Evolutionary conservation across 176 grass and related monocot genomes (phyloP).

Genomic region (Ensete glaucum): DNA sequence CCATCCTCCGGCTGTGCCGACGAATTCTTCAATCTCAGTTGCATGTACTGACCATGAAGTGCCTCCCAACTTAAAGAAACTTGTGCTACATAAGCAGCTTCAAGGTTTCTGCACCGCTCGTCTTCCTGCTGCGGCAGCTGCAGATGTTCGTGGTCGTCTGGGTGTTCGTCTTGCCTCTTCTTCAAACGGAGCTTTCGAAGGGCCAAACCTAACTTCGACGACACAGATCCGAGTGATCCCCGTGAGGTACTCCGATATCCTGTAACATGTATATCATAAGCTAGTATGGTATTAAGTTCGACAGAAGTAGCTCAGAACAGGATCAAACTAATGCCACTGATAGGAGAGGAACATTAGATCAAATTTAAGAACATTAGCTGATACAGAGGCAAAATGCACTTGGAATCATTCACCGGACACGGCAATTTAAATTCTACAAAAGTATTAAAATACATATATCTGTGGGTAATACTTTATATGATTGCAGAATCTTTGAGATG

Average conservation of each 20-base stretch:
- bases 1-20: constrained; percentile 48
- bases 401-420: too few relatives aligned
- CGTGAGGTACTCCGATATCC: constrained; percentile 37
- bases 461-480: too few relatives aligned
- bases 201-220: constrained; percentile 56
- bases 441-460: too few relatives aligned
- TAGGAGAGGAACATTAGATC: not conserved
- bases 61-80: constrained; percentile 92
- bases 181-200: constrained; percentile 85
- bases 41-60: constrained; percentile 74
- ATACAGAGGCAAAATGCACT: not conserved
- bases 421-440: too few relatives aligned
- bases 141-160: constrained; percentile 44
- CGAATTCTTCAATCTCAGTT: constrained; percentile 48
- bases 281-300: not conserved
- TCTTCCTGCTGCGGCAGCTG: constrained; percentile 39
- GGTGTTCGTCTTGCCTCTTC: constrained; percentile 42
- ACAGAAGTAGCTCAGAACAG: not conserved
- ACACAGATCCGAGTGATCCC: constrained; percentile 55
- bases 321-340: not conserved
- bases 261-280: constrained; percentile 5
- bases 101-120: constrained; percentile 60
- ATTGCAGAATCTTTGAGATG: too few relatives aligned
- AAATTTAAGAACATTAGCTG: not conserved
- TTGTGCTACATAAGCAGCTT: constrained; percentile 75